These are phyloP conservation scores for Acmispon strigosus DNA, from an alignment of 306 rosid genomes.

Conservation along the genomic window DNA sequence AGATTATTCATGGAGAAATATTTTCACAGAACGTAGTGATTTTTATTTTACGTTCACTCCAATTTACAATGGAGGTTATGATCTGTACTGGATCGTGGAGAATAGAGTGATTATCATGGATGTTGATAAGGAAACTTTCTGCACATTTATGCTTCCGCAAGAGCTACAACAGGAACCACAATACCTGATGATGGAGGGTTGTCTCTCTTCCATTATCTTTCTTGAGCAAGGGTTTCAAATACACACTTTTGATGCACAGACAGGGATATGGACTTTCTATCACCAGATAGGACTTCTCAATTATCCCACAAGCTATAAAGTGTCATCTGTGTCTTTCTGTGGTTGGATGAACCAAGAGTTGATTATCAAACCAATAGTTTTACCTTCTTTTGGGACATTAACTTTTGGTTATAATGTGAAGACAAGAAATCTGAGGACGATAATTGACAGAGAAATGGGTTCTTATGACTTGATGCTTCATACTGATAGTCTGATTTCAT, in stretches of 20 bases:
- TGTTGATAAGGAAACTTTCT: conserved; percentile 2
- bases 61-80: conserved; percentile 1
- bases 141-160: background rate
- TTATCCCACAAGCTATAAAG: background rate
- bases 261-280: conserved; percentile 6
- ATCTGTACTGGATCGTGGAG: conserved; percentile 18
- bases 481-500: conserved; percentile 3
- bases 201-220: conserved; percentile 4
- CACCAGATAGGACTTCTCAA: background rate
- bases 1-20: background rate
- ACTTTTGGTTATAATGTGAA: conserved; percentile 12
- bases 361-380: background rate
- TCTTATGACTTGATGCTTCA: conserved; percentile 3
- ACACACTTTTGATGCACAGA: background rate
- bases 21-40: background rate
- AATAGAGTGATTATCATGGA: conserved; percentile 9
- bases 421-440: background rate
- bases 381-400: background rate
- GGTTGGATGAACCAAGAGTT: conserved; percentile 4
- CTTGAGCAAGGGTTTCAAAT: background rate
- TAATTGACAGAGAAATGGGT: background rate
- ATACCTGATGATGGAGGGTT: conserved; percentile 5
- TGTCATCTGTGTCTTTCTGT: background rate
- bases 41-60: conserved; percentile 9
- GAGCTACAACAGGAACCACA: background rate